Evolutionary conservation across 1,139 yeast species (phyloP).

Genomic region (Hyphopichia fennica): DNA sequence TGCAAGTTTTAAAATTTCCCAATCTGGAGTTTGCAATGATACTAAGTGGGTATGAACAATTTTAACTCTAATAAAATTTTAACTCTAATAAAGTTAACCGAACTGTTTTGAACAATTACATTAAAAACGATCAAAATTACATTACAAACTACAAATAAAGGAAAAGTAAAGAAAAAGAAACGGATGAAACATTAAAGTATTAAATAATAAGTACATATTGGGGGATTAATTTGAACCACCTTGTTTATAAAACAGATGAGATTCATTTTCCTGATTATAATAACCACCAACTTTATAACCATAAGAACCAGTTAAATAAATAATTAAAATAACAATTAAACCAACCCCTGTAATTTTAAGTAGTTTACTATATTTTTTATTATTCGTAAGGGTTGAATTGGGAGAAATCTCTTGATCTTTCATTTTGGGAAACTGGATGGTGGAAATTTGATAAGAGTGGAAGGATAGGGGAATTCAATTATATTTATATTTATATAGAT

Average conservation of each 20-base stretch:
- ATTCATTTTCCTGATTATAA: neutral
- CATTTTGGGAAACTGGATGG: too few species aligned
- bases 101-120: too few species aligned
- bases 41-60: too few species aligned
- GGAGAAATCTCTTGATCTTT: neutral
- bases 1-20: too few species aligned
- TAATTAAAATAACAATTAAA: slow-evolving; percentile 2
- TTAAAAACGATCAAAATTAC: too few species aligned
- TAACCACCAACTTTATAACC: slow-evolving; percentile 5
- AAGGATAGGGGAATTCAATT: neutral
- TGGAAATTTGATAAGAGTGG: neutral
- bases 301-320: slow-evolving; percentile 7
- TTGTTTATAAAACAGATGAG: slow-evolving; percentile 1
- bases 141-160: too few species aligned
- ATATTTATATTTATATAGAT: neutral
- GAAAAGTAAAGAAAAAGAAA: too few species aligned
- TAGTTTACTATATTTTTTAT: neutral
- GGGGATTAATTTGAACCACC: slow-evolving; percentile 1
- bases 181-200: too few species aligned
- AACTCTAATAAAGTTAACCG: too few species aligned
- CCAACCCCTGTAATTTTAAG: slow-evolving; percentile 5
- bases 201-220: too few species aligned
- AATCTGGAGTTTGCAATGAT: too few species aligned
- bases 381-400: neutral
- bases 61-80: too few species aligned